Evolutionary conservation across 805 yeast genomes (phyloP), one percentile per base, ranked within the genome.

Genomic region (Metschnikowia bowlesiae): DNA sequence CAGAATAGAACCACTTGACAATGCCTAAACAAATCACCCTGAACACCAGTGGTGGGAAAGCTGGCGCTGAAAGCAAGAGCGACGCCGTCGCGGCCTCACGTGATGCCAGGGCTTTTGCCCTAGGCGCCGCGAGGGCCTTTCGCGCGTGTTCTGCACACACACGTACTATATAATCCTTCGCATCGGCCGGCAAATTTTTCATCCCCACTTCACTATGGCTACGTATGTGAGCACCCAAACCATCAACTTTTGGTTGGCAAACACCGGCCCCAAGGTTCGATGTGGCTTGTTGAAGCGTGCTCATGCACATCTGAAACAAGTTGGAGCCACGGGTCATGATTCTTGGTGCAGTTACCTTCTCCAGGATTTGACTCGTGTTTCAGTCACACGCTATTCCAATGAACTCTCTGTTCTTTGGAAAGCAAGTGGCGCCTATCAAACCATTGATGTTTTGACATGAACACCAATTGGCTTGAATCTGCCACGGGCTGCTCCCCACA

Each of bases 201-300:
- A 33, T 26, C 39, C 44, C 39, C 44, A 44, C 55, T 41, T 33
- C 61, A 64, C 53, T 55, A 65, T 66, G 70, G 70, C 70, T 66
- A 59, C 70, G 70, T 66, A 66, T 64, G 70, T 65, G 53, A 52
- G 57, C 47, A 44, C 48, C 46, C 46, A 39, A 53, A 55, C 53
- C 61, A 46, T 44, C 39, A 50, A 51, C 61, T 56, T 52, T 50
- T 14, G 5, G 53, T 52, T 37, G 57, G 51, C 58, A 34, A 31
- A 8, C 13, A 51, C 44, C 38, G 53, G 46, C 42, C 53, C 43
- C 49, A 47, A 52, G 59, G 61, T 57, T 44, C 47, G 61, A 53
- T 57, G 59, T 50, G 48, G 47, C 56, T 55, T 39, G 34, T 13
- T 13, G 18, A 14, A 14, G 41, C 34, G 30, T 32, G 39, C 34